Evolutionary conservation across 441 rosid genomes (phyloP).

Genomic region (Adansonia madagascariensis): DNA sequence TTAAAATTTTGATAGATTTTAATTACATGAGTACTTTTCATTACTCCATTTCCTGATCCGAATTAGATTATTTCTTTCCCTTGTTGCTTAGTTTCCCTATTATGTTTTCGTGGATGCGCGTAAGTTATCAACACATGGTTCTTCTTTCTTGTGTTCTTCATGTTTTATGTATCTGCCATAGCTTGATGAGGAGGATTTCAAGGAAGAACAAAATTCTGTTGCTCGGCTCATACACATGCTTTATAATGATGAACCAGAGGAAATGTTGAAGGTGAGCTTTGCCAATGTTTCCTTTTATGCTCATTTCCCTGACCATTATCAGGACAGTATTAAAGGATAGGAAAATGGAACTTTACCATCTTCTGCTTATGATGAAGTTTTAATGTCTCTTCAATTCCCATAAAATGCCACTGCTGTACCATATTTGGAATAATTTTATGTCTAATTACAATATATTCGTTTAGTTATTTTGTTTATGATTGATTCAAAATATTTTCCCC

Average conservation of each 20-base stretch:
- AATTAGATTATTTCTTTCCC: slow-evolving; percentile 9
- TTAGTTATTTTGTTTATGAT: slow-evolving; percentile 24
- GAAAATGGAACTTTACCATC: background rate
- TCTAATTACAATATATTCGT: slow-evolving; percentile 21
- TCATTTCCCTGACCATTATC: background rate
- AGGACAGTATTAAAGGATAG: background rate
- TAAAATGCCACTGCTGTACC: background rate
- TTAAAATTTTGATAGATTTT: background rate
- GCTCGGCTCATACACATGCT: slow-evolving; percentile 71
- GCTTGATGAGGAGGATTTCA: slow-evolving; percentile 81
- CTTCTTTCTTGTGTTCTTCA: slow-evolving; percentile 19
- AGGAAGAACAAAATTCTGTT: slow-evolving; percentile 70
- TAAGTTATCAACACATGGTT: slow-evolving; percentile 11
- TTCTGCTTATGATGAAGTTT: background rate
- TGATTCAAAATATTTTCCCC: background rate
- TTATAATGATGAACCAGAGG: slow-evolving; percentile 58
- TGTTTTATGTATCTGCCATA: slow-evolving; percentile 31
- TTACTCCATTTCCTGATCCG: background rate
- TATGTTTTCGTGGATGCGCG: slow-evolving; percentile 6
- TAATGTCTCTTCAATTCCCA: slow-evolving; percentile 11
- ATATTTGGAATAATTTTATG: background rate
- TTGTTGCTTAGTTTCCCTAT: slow-evolving; percentile 21
- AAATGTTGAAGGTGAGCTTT: slow-evolving; percentile 60
- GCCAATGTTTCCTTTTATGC: background rate
- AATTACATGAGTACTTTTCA: slow-evolving; percentile 5